Base-by-base conservation (phyloP, 257 asterid species). In the Solanum okadae region DNA sequence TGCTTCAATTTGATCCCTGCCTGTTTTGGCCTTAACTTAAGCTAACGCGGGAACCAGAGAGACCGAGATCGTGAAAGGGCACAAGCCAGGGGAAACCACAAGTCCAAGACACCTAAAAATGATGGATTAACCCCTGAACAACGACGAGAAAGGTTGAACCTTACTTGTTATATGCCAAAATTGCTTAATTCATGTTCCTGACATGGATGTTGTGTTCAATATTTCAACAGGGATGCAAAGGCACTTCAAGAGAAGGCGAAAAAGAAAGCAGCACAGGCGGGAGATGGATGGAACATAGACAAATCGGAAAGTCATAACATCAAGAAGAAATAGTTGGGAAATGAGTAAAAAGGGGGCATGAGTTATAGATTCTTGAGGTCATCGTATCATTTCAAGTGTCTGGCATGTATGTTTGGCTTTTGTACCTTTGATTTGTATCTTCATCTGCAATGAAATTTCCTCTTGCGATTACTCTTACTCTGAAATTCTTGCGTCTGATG, bases 51-150 rank as follows among this genome's bases (percentile, higher is more conserved):
- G 5, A 96, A 88, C 71, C 98, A 96, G 89, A 94, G 99, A 90
- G 99, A 95, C 3, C 94, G 96, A 22, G 98, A 96, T 87, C 94
- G 98, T 1, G 98, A 94, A 89, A 95, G 98, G 90, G 99, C 98
- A 87, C 97, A 94, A 49, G 98, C 99, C 79, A 92, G 98, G 87
- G 85, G 92, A 16, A 92, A 88, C 27, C 15, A 88, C 33, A 96
- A 95, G 89, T 8, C 90, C 91, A 93, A 88, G 90, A 90, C 90
- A 14, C 86, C 88, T 1, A 95, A 91, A 85, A 95, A 89, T 38
- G 96, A 94, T 78, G 97, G 97, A 79, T 92, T 94, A 90, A 95
- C 96, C 46, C 99, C 94, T 3, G 98, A 96, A 90, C 99, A 96
- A 90, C 92, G 99, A 91, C 92, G 96, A 83, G 96, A 94, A 86